Evolutionary conservation across 768 basidiomycete genomes (phyloP).

Genomic region (Zangia roseola): DNA sequence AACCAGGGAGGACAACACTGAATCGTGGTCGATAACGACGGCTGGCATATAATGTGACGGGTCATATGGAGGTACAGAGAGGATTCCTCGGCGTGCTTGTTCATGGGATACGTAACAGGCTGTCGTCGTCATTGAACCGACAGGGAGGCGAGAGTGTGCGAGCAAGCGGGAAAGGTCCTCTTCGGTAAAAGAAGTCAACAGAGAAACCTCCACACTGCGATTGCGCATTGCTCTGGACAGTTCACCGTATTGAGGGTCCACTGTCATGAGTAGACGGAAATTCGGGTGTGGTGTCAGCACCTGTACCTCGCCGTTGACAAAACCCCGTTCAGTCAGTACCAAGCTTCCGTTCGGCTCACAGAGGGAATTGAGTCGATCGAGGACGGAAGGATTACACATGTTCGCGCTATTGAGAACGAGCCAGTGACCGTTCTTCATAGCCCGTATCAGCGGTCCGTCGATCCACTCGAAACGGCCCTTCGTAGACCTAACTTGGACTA

Average conservation of each 20-base stretch:
- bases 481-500: slow-evolving; percentile 24
- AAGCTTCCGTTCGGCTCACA: slow-evolving; percentile 85
- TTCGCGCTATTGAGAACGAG: slow-evolving; percentile 90
- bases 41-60: slow-evolving; percentile 30
- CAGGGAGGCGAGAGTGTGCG: slow-evolving; percentile 53
- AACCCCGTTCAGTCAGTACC: slow-evolving; percentile 87
- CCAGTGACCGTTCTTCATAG: slow-evolving; percentile 89
- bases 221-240: slow-evolving; percentile 98
- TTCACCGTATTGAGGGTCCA: slow-evolving; percentile 90
- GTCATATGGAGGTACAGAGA: background rate
- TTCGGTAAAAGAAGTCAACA: slow-evolving; percentile 37
- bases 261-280: slow-evolving; percentile 92
- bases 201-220: slow-evolving; percentile 82
- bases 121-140: slow-evolving; percentile 2
- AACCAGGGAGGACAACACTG: slow-evolving; percentile 41
- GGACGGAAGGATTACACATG: slow-evolving; percentile 90
- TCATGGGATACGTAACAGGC: slow-evolving; percentile 19
- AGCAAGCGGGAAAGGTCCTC: slow-evolving; percentile 50
- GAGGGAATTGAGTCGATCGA: slow-evolving; percentile 94
- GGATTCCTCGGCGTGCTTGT: slow-evolving; percentile 27
- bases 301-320: slow-evolving; percentile 73
- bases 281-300: slow-evolving; percentile 77
- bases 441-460: slow-evolving; percentile 86
- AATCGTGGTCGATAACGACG: slow-evolving; percentile 48
- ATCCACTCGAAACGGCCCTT: slow-evolving; percentile 86